Conservation (phyloP, 768 basidiomycete species). For the Russula ochroleuca region DNA sequence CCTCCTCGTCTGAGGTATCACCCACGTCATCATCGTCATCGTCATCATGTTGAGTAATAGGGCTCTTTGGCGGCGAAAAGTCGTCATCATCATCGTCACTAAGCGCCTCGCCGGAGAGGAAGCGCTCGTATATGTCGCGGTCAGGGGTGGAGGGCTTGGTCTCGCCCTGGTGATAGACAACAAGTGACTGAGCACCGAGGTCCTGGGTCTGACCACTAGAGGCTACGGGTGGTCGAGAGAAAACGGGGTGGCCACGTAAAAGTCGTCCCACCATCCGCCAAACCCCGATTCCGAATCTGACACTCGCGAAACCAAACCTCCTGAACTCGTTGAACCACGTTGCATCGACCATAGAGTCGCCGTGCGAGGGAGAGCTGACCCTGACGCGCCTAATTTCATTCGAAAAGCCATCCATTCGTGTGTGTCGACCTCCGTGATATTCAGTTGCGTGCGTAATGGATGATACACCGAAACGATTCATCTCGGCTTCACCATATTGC, state of each 20-base stretch:
- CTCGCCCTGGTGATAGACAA: slow-evolving; percentile 14
- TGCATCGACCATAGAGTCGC: slow-evolving; percentile 40
- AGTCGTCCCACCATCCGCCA: slow-evolving; percentile 18
- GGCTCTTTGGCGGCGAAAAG: slow-evolving; percentile 29
- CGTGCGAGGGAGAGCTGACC: slow-evolving; percentile 34
- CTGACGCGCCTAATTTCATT: slow-evolving; percentile 50
- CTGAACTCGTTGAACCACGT: slow-evolving; percentile 41
- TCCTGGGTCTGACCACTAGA: not conserved
- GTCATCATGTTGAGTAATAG: slow-evolving; percentile 18
- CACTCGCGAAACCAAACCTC: slow-evolving; percentile 16
- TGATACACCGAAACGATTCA: slow-evolving; percentile 44
- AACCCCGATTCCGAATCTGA: slow-evolving; percentile 21
- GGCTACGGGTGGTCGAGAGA: not conserved
- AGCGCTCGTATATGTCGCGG: slow-evolving; percentile 48
- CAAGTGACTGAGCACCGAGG: not conserved
- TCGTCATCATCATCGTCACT: slow-evolving; percentile 48
- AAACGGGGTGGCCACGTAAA: slow-evolving; percentile 18
- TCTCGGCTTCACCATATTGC: slow-evolving; percentile 37
- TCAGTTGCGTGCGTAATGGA: slow-evolving; percentile 35
- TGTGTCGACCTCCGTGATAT: slow-evolving; percentile 30
- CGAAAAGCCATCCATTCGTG: slow-evolving; percentile 39
- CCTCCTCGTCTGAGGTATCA: slow-evolving; percentile 32
- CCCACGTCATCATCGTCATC: slow-evolving; percentile 25
- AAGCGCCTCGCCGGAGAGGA: slow-evolving; percentile 55
- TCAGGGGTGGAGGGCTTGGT: slow-evolving; percentile 27